phyloP scores from a whole-genome alignment of 345 rosid genomes.

The Salix suchowensis region DNA sequence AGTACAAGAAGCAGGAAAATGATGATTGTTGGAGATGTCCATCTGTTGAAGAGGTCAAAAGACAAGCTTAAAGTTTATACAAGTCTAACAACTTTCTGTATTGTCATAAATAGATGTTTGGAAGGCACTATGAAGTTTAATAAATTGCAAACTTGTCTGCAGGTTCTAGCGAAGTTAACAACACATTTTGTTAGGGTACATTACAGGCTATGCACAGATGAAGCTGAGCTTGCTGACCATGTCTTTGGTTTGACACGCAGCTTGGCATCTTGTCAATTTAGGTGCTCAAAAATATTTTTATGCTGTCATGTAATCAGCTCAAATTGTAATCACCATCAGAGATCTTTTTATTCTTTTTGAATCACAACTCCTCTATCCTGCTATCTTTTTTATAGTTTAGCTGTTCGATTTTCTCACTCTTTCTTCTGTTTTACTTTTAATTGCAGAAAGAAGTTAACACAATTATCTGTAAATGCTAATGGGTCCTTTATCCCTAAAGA shows the following conservation, averaged over 20 bases:
- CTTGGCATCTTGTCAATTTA: slow-evolving; percentile 80
- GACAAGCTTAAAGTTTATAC: slow-evolving; percentile 1
- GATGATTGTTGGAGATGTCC: slow-evolving; percentile 60
- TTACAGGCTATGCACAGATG: slow-evolving; percentile 81
- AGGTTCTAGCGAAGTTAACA: slow-evolving; percentile 72
- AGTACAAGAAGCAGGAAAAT: slow-evolving; percentile 60
- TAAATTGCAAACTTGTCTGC: slow-evolving; percentile 19
- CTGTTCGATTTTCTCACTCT: slow-evolving; percentile 1
- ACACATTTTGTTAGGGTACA: slow-evolving; percentile 64
- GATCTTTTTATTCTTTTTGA: not conserved
- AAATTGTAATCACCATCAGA: too few relatives aligned
- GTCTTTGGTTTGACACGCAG: slow-evolving; percentile 74
- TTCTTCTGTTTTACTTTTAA: slow-evolving; percentile 9
- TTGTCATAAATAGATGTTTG: not conserved
- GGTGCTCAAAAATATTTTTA: slow-evolving; percentile 32
- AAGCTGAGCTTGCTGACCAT: slow-evolving; percentile 93
- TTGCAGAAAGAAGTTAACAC: slow-evolving; percentile 69
- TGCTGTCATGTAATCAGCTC: not conserved
- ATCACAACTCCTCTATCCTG: not conserved
- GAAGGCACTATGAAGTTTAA: not conserved
- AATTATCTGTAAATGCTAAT: slow-evolving; percentile 68
- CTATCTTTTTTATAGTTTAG: not conserved
- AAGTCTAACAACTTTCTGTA: slow-evolving; percentile 3
- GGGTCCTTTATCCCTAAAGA: slow-evolving; percentile 63
- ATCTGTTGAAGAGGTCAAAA: slow-evolving; percentile 78